Percentiles rank a stretch among this genome's conserved stretches.
Evolutionary conservation across 306 rosid genomes (phyloP).

Genomic region (Fragaria ananassa): DNA sequence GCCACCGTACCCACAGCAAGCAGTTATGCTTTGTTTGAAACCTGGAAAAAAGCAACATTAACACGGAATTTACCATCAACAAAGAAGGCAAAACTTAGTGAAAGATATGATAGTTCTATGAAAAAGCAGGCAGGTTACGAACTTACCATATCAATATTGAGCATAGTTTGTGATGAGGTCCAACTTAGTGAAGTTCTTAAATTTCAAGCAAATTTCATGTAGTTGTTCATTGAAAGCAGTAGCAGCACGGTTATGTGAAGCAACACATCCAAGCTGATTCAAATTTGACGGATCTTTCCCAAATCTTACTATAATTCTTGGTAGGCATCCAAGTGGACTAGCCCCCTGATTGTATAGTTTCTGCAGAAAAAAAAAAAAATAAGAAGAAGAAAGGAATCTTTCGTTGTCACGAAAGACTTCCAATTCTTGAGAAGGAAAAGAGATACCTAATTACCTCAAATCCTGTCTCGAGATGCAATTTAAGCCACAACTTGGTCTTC

Average conservation of each 20-base stretch:
- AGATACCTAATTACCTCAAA: conserved; percentile 9
- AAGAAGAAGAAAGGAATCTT: background rate
- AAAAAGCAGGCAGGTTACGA: background rate
- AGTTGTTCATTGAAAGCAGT: conserved; percentile 31
- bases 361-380: background rate
- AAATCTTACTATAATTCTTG: conserved; percentile 29
- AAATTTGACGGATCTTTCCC: conserved; percentile 29
- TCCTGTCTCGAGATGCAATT: conserved; percentile 28
- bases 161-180: conserved; percentile 37
- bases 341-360: conserved; percentile 34
- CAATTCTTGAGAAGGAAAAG: background rate
- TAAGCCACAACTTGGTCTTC: conserved; percentile 28
- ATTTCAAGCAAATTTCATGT: conserved; percentile 27
- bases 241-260: conserved; percentile 35
- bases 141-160: conserved; percentile 16
- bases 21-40: conserved; percentile 33
- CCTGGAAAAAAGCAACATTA: conserved; percentile 14
- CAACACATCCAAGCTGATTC: conserved; percentile 35
- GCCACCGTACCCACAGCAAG: conserved; percentile 48
- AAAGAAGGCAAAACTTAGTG: background rate
- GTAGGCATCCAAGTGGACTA: conserved; percentile 44
- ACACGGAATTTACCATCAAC: background rate
- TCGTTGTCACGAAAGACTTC: background rate
- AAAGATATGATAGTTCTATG: background rate
- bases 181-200: conserved; percentile 29